These are phyloP conservation scores for Effrenium voratum DNA, from an alignment of 73 alveolate species.

Conservation along the genomic window DNA sequence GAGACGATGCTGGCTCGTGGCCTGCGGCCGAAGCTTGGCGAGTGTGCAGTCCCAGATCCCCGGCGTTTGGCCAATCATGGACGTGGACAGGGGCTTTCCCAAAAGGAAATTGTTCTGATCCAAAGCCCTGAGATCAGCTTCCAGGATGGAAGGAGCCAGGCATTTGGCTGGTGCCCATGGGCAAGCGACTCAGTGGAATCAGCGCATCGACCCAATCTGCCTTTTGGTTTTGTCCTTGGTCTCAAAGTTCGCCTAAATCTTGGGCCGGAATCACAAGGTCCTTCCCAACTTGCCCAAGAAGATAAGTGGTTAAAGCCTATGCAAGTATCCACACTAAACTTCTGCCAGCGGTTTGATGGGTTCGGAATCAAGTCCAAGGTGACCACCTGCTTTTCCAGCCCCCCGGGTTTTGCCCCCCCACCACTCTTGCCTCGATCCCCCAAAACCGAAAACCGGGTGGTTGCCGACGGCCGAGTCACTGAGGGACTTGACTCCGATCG, in stretches of 20 bases:
- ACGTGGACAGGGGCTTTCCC: neutral
- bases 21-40: neutral
- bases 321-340: neutral
- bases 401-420: neutral
- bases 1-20: neutral
- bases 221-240: neutral
- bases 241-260: neutral
- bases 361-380: neutral
- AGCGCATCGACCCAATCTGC: neutral
- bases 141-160: neutral
- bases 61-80: neutral
- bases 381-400: neutral
- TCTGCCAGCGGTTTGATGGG: neutral
- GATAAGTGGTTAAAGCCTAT: neutral
- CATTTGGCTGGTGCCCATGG: neutral
- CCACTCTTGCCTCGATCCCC: neutral
- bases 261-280: neutral
- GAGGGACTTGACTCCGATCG: too few relatives aligned
- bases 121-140: neutral
- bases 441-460: neutral
- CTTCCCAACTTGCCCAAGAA: neutral
- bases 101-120: neutral
- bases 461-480: too few relatives aligned
- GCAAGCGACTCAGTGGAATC: neutral
- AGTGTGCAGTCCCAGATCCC: neutral